Base-by-base conservation (phyloP, 257 asterid species). In the Echium plantagineum region DNA sequence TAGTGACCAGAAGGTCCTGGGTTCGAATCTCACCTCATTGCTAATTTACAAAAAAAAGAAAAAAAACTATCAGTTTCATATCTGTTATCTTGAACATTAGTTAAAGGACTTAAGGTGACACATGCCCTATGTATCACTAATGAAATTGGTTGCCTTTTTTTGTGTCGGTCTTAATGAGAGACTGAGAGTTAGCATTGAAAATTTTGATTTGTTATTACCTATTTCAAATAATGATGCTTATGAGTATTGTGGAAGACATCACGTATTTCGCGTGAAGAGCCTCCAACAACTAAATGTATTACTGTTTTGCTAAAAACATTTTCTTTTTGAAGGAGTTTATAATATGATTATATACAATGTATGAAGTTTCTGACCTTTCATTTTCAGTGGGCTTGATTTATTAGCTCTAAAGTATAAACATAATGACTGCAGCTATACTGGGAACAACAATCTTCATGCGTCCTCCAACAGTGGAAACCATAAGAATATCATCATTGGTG, bases 401-500 rank as follows among this genome's bases (percentile, higher is more conserved):
- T 57, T 47, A 57, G 66, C 28, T 55, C 15, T 52, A 56, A 56
- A 16, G 8, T 59, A n/a, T 58, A 65, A 20, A n/a, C 16, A 10
- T 54, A 31, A 18, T 62, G 57, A 56, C 66, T 63, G 69, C 94
- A 93, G 99, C 78, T 93, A 82, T 62, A 75, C 95, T 0, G 94
- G 89, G 21, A 93, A 89, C 71, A 8, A 62, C 28, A 65, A 75
- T 74, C 96, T 93, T 46, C 91, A 48, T 55, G 62, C 58, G 71
- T 81, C 78, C 52, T 65, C 77, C 68, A 77, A 64, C 28, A 57
- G 75, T 21, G 78, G 74, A 38, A 74, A 46, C 63, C 91, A 56
- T 55, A 76, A 66, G 73, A 86, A 81, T 63, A 80, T 89, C 55
- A 89, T 93, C 57, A 78, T 89, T 9, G 99, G 99, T 71, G 70